Evolutionary conservation across 2,329 filamentous ascomycete genomes (phyloP).

Genomic region (Neocatenulostroma microsporum): DNA sequence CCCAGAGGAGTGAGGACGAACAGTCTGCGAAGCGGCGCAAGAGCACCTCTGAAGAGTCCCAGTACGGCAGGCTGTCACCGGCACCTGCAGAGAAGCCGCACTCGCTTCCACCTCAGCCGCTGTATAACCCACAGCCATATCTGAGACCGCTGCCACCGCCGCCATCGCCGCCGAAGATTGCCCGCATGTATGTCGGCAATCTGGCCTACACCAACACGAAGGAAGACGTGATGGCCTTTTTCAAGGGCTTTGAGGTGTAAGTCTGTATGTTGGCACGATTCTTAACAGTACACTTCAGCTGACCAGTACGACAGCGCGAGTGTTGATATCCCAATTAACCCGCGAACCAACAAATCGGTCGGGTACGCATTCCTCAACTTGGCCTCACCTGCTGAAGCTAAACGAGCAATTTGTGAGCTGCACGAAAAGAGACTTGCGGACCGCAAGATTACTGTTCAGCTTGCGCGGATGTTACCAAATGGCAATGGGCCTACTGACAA

Average conservation of each 20-base stretch:
- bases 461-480: too few relatives aligned
- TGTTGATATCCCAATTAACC: background rate
- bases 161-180: too few relatives aligned
- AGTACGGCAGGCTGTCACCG: too few relatives aligned
- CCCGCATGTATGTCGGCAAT: background rate
- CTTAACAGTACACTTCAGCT: background rate
- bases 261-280: background rate
- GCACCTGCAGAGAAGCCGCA: too few relatives aligned
- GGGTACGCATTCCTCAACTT: background rate
- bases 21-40: too few relatives aligned
- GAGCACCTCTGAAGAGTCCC: too few relatives aligned
- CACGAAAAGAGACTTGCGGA: background rate
- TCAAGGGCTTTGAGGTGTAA: background rate
- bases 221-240: background rate
- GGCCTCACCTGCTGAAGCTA: background rate
- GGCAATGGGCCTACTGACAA: too few relatives aligned
- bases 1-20: too few relatives aligned
- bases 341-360: background rate
- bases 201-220: background rate
- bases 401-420: background rate
- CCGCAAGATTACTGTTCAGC: background rate
- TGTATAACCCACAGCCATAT: too few relatives aligned
- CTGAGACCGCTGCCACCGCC: too few relatives aligned
- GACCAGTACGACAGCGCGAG: background rate
- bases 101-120: too few relatives aligned